Evolutionary conservation across 352 stramenopile species (phyloP), one percentile per base, ranked within the genome.

Genomic region (Phytophthora kernoviae): DNA sequence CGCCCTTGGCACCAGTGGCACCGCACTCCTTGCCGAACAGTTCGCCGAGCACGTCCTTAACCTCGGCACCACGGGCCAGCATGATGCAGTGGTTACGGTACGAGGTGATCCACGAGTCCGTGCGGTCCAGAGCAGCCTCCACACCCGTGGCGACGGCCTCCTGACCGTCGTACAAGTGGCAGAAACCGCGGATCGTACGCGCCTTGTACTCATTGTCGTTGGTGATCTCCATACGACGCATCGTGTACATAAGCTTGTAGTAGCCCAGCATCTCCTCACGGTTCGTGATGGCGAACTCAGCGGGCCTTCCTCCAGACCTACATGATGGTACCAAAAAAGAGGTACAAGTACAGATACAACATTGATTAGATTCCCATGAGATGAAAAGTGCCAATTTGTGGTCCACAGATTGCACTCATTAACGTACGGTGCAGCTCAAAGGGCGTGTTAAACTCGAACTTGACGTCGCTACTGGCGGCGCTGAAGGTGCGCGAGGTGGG

Each of bases 191-290:
- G 78, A 99, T 99, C 59, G 73, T 95, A 41, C 92, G 87, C 30
- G 92, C 88, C 91, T 99, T 99, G 91, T 99, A 99, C 79, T 99
- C 97, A 61, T 99, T 99, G 77, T 99, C 98, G 69, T 97, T 99
- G 10, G 98, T 99, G 77, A 99, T 99, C 84, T 99, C 98, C 97
- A 99, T 99, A 54, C 98, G 94, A 63, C 98, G 94, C 96, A 99
- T 99, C 14, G 92, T 99, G 91, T 99, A 99, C 98, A 99, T 99
- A 45, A 98, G 71, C 73, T 97, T 85, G 77, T 99, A 99, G 77
- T 98, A 99, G 12, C 70, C 65, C 48, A 99, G 58, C 50, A 99
- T 78, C 70, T 99, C 97, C 54, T 99, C 95, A 61, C 98, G 98
- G 69, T 90, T 98, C 37, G 89, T 90, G 65, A 90, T 65, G 24